These are phyloP conservation scores for Blumeriella jaapii DNA, from an alignment of 2,329 filamentous ascomycete species.

Conservation along the genomic window DNA sequence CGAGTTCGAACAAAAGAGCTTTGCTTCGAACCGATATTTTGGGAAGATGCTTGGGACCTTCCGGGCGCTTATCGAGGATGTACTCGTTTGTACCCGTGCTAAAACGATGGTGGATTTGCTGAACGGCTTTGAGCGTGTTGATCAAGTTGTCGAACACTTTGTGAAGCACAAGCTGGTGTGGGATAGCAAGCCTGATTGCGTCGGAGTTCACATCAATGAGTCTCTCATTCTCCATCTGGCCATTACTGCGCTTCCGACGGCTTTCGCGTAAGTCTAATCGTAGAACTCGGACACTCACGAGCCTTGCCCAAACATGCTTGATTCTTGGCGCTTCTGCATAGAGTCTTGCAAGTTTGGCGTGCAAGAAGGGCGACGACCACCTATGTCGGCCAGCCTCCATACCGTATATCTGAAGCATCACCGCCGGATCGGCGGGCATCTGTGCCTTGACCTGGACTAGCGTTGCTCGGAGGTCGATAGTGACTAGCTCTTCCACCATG, in stretches of 20 bases:
- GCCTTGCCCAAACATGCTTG: slow-evolving; percentile 71
- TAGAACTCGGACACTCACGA: slow-evolving; percentile 72
- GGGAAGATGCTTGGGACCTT: slow-evolving; percentile 76
- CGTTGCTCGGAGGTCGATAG: slow-evolving; percentile 69
- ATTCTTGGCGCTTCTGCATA: slow-evolving; percentile 82
- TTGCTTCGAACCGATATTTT: slow-evolving; percentile 74
- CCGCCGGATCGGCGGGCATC: slow-evolving; percentile 77
- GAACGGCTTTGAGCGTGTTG: slow-evolving; percentile 74
- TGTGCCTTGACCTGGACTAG: slow-evolving; percentile 81
- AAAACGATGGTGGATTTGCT: slow-evolving; percentile 91
- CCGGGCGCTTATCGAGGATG: slow-evolving; percentile 72
- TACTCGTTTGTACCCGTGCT: slow-evolving; percentile 80
- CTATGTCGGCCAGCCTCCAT: slow-evolving; percentile 75
- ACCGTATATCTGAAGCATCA: slow-evolving; percentile 82
- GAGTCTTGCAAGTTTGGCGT: slow-evolving; percentile 66
- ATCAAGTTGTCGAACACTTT: slow-evolving; percentile 88
- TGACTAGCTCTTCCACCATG: slow-evolving; percentile 51
- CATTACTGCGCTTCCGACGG: slow-evolving; percentile 51
- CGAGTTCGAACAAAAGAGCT: slow-evolving; percentile 79
- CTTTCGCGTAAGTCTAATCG: slow-evolving; percentile 72
- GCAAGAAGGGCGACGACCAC: slow-evolving; percentile 75
- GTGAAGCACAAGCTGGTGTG: slow-evolving; percentile 82
- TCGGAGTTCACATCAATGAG: slow-evolving; percentile 78
- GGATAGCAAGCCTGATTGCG: slow-evolving; percentile 76
- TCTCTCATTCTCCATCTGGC: slow-evolving; percentile 56